phyloP scores from a whole-genome alignment of 495 filamentous ascomycete species.

The Hypoxylon trugodes region DNA sequence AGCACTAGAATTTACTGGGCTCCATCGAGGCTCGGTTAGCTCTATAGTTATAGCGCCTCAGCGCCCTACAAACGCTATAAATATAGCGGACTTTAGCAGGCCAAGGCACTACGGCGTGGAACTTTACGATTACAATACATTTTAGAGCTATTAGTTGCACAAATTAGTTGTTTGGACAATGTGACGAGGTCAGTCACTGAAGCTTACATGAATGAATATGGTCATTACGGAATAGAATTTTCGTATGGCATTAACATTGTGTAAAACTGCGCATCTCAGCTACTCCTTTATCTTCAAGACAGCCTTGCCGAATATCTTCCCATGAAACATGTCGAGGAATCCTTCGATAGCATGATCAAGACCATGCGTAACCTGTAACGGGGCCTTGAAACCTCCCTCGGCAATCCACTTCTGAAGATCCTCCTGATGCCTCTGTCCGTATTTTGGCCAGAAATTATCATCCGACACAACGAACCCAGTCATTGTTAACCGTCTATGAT shows the following conservation, averaged over 20 bases:
- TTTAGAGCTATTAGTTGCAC: too few relatives aligned
- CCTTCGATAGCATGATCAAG: slow-evolving; percentile 82
- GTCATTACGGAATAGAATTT: too few relatives aligned
- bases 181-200: too few relatives aligned
- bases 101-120: too few relatives aligned
- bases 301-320: slow-evolving; percentile 92
- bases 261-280: neutral
- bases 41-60: too few relatives aligned
- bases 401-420: slow-evolving; percentile 83
- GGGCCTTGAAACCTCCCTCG: slow-evolving; percentile 80
- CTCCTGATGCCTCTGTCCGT: slow-evolving; percentile 78
- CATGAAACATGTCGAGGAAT: slow-evolving; percentile 79
- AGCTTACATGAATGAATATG: too few relatives aligned
- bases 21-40: too few relatives aligned
- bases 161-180: too few relatives aligned
- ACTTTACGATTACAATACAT: too few relatives aligned
- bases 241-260: neutral
- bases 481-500: slow-evolving; percentile 56
- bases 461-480: slow-evolving; percentile 79
- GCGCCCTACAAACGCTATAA: too few relatives aligned
- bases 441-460: slow-evolving; percentile 70
- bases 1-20: too few relatives aligned
- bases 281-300: slow-evolving; percentile 72
- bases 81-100: too few relatives aligned
- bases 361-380: slow-evolving; percentile 74